These are phyloP conservation scores for Zarea fungicola DNA, from an alignment of 2,329 filamentous ascomycete species.

Conservation along the genomic window DNA sequence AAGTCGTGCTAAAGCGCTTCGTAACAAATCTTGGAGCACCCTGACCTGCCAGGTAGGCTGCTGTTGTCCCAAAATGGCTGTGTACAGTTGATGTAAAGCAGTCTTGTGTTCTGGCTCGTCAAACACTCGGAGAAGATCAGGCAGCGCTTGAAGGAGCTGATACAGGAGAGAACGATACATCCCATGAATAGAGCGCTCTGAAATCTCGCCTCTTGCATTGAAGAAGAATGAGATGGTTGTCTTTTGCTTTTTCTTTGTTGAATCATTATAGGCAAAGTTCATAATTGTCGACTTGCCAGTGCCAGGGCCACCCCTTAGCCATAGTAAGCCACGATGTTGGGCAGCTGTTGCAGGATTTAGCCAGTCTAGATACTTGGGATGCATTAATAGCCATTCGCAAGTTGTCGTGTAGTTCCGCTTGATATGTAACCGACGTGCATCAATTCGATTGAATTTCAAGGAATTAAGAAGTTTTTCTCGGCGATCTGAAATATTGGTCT, in stretches of 20 bases:
- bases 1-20: not conserved
- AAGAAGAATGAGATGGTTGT: conserved; percentile 42
- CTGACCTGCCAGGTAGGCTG: not conserved
- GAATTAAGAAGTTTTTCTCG: not conserved
- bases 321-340: conserved; percentile 11
- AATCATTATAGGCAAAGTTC: conserved; percentile 28
- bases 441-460: not conserved
- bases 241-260: conserved; percentile 16
- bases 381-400: not conserved
- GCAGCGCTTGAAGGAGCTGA: conserved; percentile 34
- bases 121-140: conserved; percentile 13
- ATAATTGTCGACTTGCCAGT: conserved; percentile 42
- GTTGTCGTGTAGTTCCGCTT: not conserved
- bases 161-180: conserved; percentile 44
- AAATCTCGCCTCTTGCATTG: conserved; percentile 36
- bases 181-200: conserved; percentile 41
- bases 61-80: not conserved
- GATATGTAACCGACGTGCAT: not conserved
- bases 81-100: not conserved
- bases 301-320: conserved; percentile 41
- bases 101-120: not conserved
- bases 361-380: conserved; percentile 6
- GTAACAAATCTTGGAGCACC: not conserved
- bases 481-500: not conserved
- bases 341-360: not conserved